Percentiles rank a stretch among this genome's conserved stretches.
Conservation (phyloP, 805 yeast genomes). For the Myxozyma vanderwaltii region DNA sequence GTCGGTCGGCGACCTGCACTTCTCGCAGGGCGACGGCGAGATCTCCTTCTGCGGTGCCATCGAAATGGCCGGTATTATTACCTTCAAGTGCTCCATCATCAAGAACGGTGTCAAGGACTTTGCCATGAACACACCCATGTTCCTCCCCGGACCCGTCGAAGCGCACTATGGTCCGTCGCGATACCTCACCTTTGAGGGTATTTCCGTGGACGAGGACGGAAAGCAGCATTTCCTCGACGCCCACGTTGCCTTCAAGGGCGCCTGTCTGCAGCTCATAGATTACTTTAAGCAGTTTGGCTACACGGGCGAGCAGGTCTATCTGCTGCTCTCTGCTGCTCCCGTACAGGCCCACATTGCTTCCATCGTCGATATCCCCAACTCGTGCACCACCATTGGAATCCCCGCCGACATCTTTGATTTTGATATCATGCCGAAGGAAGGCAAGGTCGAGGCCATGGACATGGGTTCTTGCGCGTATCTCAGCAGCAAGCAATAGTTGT, state of each 20-base stretch:
- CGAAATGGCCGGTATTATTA: conserved; percentile 54
- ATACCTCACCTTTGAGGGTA: conserved; percentile 56
- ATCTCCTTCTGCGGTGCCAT: conserved; percentile 58
- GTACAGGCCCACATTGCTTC: conserved; percentile 57
- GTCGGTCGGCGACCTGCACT: conserved; percentile 54
- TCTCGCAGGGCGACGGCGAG: conserved; percentile 58
- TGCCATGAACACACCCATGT: conserved; percentile 51
- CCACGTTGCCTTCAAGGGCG: conserved; percentile 55
- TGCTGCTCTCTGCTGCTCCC: conserved; percentile 52
- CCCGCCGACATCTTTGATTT: conserved; percentile 58
- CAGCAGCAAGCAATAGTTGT: conserved; percentile 7
- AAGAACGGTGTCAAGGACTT: conserved; percentile 49
- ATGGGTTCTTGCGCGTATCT: conserved; percentile 28
- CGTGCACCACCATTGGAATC: conserved; percentile 54
- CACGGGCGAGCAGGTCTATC: conserved; percentile 54
- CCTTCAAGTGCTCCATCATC: conserved; percentile 48
- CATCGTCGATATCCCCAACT: conserved; percentile 56
- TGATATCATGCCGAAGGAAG: conserved; percentile 40
- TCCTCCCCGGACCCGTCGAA: conserved; percentile 53
- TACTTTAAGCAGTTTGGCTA: conserved; percentile 54
- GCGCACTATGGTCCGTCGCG: conserved; percentile 53
- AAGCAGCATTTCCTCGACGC: conserved; percentile 51
- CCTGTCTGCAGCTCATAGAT: conserved; percentile 54
- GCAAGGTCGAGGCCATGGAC: conserved; percentile 22
- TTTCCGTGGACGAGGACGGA: conserved; percentile 54